These are phyloP conservation scores for Phaeotremella skinneri DNA, from an alignment of 768 basidiomycete species.

Conservation along the genomic window DNA sequence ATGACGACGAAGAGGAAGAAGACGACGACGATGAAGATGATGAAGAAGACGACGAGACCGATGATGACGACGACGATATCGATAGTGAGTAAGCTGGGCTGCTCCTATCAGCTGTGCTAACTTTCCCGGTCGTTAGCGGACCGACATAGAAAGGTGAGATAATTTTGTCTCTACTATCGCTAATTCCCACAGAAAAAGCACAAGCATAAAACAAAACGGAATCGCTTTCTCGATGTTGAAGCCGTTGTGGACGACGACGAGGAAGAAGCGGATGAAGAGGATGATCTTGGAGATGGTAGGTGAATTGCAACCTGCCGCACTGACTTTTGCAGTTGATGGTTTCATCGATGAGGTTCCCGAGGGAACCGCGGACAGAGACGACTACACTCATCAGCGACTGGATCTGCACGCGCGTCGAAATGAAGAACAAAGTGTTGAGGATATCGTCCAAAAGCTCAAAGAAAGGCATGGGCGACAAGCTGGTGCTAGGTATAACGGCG, in stretches of 20 bases:
- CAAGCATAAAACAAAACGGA: constrained; percentile 57
- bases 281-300: constrained; percentile 52
- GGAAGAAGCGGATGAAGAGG: constrained; percentile 72
- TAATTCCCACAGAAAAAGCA: not conserved
- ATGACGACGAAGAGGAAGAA: constrained; percentile 14
- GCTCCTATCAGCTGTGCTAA: too few relatives aligned
- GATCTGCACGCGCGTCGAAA: constrained; percentile 62
- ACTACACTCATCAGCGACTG: constrained; percentile 54
- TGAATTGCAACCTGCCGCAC: not conserved
- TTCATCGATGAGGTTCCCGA: constrained; percentile 53
- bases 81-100: not conserved
- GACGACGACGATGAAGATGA: constrained; percentile 53
- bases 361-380: constrained; percentile 36
- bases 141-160: constrained; percentile 25
- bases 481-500: constrained; percentile 69
- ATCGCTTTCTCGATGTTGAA: constrained; percentile 90
- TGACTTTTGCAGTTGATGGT: constrained; percentile 41
- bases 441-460: constrained; percentile 76
- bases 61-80: constrained; percentile 54
- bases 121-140: not conserved
- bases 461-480: constrained; percentile 66
- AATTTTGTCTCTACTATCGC: not conserved
- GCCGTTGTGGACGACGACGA: constrained; percentile 96
- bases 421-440: constrained; percentile 73
- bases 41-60: constrained; percentile 31